Base-by-base conservation (phyloP, 2,329 filamentous ascomycete species). In the Cladorrhinum sp. region DNA sequence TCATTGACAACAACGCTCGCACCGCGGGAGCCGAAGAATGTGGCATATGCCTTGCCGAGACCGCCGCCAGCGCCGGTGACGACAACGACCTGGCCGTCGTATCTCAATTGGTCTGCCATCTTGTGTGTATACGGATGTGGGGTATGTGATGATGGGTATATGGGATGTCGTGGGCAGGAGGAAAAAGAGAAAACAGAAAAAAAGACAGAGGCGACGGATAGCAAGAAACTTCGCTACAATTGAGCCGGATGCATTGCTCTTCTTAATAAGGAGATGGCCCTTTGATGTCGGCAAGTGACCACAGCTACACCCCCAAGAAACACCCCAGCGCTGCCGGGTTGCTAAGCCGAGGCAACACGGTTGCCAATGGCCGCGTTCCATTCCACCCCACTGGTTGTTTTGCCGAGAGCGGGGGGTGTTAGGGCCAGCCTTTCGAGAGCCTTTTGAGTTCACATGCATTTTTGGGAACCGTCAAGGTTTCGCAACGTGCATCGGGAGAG, bases 1-100 rank as follows among this genome's bases (percentile, higher is more conserved):
- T 99, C 95, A 76, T 99, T 99, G 70, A 99, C 95, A 52, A 99
- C 93, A 24, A 76, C 74, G 68, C 72, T 74, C 66, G 74, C 95
- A 71, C 95, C 95, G 73, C 93, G 87, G 59, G 91, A 92, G 61
- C 85, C 95, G 74, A 96, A 98, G 82, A 96, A 98, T 62, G 88
- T 80, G 68, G 90, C 89, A 78, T 96, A 96, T 73, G 88, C 87
- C 77, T 88, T 91, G 66, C 91, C 91, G 59, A 95, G 77, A 66
- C 91, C 91, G 75, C 89, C 91, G 65, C 91, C 91, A 64, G 91
- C 91, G 70, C 91, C 92, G 52, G 91, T 96, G 67, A 96, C 87
- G 67, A 96, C 91, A 70, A 93, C 90, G 68, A 91, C 92, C 82
- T 95, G 91, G 77, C 87, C 89, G 78, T 96, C 92, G 76, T 87